phyloP scores from a whole-genome alignment of 495 filamentous ascomycete genomes.

The Penicillium atrosanguineum region DNA sequence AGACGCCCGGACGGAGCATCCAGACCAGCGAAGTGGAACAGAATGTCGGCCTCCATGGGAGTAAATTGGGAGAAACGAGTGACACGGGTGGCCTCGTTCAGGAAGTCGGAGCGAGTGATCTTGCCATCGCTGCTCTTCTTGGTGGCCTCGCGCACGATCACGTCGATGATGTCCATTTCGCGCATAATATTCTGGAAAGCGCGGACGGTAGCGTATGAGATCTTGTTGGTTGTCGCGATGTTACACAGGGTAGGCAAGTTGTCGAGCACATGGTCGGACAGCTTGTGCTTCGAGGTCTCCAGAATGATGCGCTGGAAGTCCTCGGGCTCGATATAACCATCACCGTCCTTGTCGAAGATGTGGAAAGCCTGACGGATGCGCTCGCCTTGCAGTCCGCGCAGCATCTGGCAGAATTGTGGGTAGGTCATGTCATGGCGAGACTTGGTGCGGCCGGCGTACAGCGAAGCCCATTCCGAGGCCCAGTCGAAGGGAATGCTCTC shows the following conservation, averaged over 20 bases:
- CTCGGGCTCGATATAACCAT: conserved; percentile 95
- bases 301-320: conserved; percentile 95
- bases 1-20: conserved; percentile 84
- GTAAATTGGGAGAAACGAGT: conserved; percentile 94
- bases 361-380: conserved; percentile 93
- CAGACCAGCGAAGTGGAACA: conserved; percentile 96
- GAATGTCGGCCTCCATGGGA: conserved; percentile 97
- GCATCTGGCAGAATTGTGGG: conserved; percentile 96
- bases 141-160: conserved; percentile 83
- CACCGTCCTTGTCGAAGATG: conserved; percentile 84
- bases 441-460: conserved; percentile 85
- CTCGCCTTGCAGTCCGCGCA: conserved; percentile 93
- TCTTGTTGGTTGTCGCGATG: conserved; percentile 86
- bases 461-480: conserved; percentile 93
- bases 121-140: conserved; percentile 82
- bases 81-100: conserved; percentile 87
- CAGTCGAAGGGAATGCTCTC: conserved; percentile 91
- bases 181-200: conserved; percentile 96
- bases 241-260: conserved; percentile 94
- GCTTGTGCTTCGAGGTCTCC: conserved; percentile 91
- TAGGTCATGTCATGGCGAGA: conserved; percentile 89
- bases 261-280: conserved; percentile 93
- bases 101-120: conserved; percentile 89
- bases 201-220: conserved; percentile 94
- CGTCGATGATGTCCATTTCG: conserved; percentile 96